Evolutionary conservation across 208 protist species (phyloP), one percentile per base, ranked within the genome.

Genomic region (Phytomonas francai): DNA sequence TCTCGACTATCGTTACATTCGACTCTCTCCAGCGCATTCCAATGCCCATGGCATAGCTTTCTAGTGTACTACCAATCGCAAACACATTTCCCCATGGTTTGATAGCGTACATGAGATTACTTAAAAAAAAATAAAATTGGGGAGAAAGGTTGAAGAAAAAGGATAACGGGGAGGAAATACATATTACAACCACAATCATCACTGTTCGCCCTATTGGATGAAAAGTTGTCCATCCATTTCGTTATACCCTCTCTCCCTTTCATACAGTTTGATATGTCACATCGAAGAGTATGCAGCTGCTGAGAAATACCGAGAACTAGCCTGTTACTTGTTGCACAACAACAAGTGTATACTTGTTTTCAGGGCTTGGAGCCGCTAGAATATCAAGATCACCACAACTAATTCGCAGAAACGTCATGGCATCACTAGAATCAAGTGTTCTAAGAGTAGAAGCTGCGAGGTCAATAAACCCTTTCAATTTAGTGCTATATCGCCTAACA

Each of bases 1-100:
- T 84, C 65, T 94, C 85, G 19, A 94, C 65, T 36, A 94, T 74
- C 12, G 70, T 83, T 25, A 89, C 85, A 59, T 79, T 85, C 25
- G 85, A 88, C 73, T 94, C 88, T 29, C 85, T 71, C 86, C 88
- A 94, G 9, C 85, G 85, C 88, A 94, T 94, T 39, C 88, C 88
- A 60, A 94, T 83, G 5, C 88, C 88, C 79, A 94, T 83, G 12
- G 85, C 77, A 71, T 91, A 92, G 19, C 76, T 80, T 28, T 77
- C 88, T 22, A 94, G 69, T 63, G 72, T 77, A 71, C 81, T 70
- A 29, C 88, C 88, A 12, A 94, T 75, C 27, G 91, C 78, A 36
- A 81, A 54, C n/a, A 87, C 85, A 59, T 90, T 73, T 22, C 85
- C 88, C 86, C 88, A 94, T 70, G 88, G 85, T 58, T 94, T 94